Percentiles rank a stretch among this genome's conserved stretches.
Conservation (phyloP, 2,329 filamentous ascomycete species). For the Colletotrichum somersetense region DNA sequence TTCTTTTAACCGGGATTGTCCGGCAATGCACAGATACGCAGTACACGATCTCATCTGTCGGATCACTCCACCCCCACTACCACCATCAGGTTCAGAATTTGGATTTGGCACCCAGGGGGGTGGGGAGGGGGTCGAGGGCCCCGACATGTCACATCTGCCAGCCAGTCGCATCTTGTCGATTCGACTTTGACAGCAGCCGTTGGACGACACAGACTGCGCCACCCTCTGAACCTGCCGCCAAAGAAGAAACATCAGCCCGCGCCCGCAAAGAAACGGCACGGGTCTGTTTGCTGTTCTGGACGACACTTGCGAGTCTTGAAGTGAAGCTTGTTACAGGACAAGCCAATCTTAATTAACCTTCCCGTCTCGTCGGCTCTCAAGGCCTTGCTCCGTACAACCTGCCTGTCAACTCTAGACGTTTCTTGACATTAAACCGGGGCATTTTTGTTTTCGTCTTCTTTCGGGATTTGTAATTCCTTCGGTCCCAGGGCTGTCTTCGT, state of each 20-base stretch:
- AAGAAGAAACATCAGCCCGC: slow-evolving; percentile 36
- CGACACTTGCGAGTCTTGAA: slow-evolving; percentile 39
- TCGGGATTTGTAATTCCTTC: slow-evolving; percentile 29
- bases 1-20: slow-evolving; percentile 16
- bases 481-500: slow-evolving; percentile 24
- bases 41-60: slow-evolving; percentile 33
- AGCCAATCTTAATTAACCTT: neutral
- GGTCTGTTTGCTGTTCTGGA: slow-evolving; percentile 37
- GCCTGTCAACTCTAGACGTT: slow-evolving; percentile 35
- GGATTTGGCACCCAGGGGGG: slow-evolving; percentile 28
- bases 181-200: slow-evolving; percentile 35
- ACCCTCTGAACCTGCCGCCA: slow-evolving; percentile 32
- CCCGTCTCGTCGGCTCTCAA: slow-evolving; percentile 9
- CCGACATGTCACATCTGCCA: slow-evolving; percentile 39
- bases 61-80: slow-evolving; percentile 10
- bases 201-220: slow-evolving; percentile 34
- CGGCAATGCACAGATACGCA: slow-evolving; percentile 5
- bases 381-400: neutral
- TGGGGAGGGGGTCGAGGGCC: neutral
- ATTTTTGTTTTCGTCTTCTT: neutral
- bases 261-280: slow-evolving; percentile 20
- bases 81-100: slow-evolving; percentile 28
- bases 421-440: slow-evolving; percentile 29
- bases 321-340: slow-evolving; percentile 39
- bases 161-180: slow-evolving; percentile 38